Percentiles rank a stretch among this genome's conserved stretches.
phyloP scores from a whole-genome alignment of 179 eudicot species.

The Drosera spatulata region DNA sequence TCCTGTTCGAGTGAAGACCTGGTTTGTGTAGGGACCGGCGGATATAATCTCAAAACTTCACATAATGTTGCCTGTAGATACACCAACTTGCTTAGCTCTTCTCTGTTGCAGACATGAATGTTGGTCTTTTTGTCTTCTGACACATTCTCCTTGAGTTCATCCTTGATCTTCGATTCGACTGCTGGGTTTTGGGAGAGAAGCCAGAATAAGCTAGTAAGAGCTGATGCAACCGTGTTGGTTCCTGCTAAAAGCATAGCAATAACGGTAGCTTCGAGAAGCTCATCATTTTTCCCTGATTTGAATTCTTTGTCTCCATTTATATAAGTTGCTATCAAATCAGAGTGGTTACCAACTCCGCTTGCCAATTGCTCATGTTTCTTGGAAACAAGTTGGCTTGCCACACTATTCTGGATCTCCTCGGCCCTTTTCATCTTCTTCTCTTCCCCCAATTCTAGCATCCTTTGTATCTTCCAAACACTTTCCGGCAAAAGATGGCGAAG shows the following conservation, averaged over 20 bases:
- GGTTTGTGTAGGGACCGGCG: constrained; percentile 30
- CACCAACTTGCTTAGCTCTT: constrained; percentile 18
- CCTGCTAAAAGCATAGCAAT: constrained; percentile 24
- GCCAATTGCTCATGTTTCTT: too few relatives aligned
- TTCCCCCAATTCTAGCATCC: constrained; percentile 6
- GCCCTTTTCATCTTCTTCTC: too few relatives aligned
- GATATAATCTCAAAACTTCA: constrained; percentile 30
- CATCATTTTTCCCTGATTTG: background rate
- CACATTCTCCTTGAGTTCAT: constrained; percentile 11
- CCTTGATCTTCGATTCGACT: constrained; percentile 14
- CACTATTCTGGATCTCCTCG: too few relatives aligned
- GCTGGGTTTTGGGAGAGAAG: constrained; percentile 15
- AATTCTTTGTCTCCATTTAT: constrained; percentile 9
- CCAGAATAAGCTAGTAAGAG: constrained; percentile 29
- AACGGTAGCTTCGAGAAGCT: constrained; percentile 15
- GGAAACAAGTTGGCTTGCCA: too few relatives aligned
- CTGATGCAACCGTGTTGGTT: constrained; percentile 20
- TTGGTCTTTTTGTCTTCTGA: constrained; percentile 3
- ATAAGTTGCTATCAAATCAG: constrained; percentile 14
- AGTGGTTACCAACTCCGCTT: background rate
- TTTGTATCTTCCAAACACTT: background rate
- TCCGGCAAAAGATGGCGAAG: constrained; percentile 2
- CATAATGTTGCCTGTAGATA: constrained; percentile 36
- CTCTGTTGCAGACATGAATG: constrained; percentile 1
- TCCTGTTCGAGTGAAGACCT: constrained; percentile 20